Base-by-base conservation (phyloP, 345 rosid genomes). In the Linum trigynum region DNA sequence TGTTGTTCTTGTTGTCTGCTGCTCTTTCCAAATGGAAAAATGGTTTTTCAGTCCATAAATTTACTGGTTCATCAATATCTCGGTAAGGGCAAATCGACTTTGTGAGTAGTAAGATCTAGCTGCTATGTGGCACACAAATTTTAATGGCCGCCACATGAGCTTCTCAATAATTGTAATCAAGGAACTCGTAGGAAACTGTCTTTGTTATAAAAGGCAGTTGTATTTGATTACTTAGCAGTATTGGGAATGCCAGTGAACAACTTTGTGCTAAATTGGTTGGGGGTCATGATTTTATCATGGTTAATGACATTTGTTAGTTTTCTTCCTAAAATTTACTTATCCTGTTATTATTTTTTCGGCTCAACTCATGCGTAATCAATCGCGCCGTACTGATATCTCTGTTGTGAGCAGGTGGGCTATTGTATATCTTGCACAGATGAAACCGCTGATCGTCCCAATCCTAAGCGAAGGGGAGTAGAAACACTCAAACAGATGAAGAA, bases 341-440 rank as follows among this genome's bases (percentile, higher is more conserved):
- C 32, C 32, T 23, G 32, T 23, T 23, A 23, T 23, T 23, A 23
- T 23, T 23, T 23, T 23, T 23, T 0, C 32, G 32, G 32, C 32
- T 23, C 32, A 23, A 23, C 9, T 43, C 50, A n/a, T 14, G 10
- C 7, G 35, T 17, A 1, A 37, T 38, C 41, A 36, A 12, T 0
- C 35, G 12, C n/a, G n/a, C 43, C 32, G 12, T 11, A 23, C 2
- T 67, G 12, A 23, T 23, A 32, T 4, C 48, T 66, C 60, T 72
- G 35, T 39, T 67, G 37, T 80, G 32, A 55, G 59, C 65, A 94
- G 97, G 97, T 94, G 95, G 96, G 97, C 99, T 9, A 94, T 94
- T 75, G 99, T 94, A 55, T 94, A 94, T 74, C 79, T 94, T 66
- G 97, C 97, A 10, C 97, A 94, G 72, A 84, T 94, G 99, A 90